phyloP scores from a whole-genome alignment of 2,329 filamentous ascomycete species.

The Ilyonectria mors-panacis region DNA sequence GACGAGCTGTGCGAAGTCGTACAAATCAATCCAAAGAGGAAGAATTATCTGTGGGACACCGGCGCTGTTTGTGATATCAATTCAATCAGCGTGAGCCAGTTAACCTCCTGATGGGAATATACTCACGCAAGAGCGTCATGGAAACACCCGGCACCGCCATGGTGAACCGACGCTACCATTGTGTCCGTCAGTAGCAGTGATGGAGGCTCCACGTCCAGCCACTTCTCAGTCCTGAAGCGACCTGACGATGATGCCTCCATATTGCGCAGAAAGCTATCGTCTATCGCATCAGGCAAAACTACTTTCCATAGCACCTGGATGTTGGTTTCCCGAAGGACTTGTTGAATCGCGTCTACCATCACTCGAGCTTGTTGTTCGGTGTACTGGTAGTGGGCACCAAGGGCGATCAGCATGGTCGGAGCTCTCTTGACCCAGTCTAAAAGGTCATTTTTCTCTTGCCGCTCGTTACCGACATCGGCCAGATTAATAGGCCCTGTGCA shows the following conservation, averaged over 20 bases:
- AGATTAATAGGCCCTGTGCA: conserved; percentile 7
- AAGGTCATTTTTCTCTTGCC: background rate
- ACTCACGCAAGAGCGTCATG: conserved; percentile 40
- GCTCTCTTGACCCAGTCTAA: conserved; percentile 7
- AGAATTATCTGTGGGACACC: conserved; percentile 63
- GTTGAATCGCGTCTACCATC: conserved; percentile 8
- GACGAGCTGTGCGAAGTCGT: conserved; percentile 59
- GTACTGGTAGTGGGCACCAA: conserved; percentile 14
- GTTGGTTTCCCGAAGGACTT: conserved; percentile 17
- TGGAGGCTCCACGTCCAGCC: conserved; percentile 49
- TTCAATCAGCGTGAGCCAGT: background rate
- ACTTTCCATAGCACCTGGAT: conserved; percentile 54
- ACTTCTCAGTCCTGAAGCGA: conserved; percentile 37
- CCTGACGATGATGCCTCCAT: conserved; percentile 23
- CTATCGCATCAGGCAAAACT: conserved; percentile 24
- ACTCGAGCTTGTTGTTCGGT: background rate
- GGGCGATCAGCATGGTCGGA: conserved; percentile 8
- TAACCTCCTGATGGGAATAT: background rate
- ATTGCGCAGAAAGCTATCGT: conserved; percentile 24
- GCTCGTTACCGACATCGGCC: background rate
- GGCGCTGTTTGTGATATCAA: conserved; percentile 42
- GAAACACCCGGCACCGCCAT: conserved; percentile 40
- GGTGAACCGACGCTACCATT: conserved; percentile 35
- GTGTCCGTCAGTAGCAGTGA: conserved; percentile 53
- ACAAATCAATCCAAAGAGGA: conserved; percentile 62